Percentiles rank a stretch among this genome's conserved stretches.
Evolutionary conservation across 2,329 filamentous ascomycete genomes (phyloP).

Genomic region (Dryadomyces sulphureus): DNA sequence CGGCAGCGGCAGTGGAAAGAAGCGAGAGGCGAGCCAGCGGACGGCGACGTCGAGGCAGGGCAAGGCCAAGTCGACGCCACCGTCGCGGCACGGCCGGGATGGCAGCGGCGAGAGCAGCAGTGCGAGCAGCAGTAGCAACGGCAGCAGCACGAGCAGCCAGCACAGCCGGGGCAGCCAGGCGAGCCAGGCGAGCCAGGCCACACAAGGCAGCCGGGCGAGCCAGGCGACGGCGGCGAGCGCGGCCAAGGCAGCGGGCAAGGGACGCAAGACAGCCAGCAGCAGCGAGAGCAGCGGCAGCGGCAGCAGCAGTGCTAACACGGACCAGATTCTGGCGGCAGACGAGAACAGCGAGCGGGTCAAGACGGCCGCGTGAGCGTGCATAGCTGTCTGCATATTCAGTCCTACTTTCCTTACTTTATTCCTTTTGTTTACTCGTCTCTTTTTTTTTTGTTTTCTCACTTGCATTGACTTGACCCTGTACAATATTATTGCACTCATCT

Average conservation of each 20-base stretch:
- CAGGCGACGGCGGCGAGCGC: background rate
- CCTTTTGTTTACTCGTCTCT: background rate
- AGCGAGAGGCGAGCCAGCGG: background rate
- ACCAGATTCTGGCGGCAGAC: conserved; percentile 8
- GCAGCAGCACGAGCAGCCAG: background rate
- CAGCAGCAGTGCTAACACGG: conserved; percentile 7
- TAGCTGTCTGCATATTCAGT: background rate
- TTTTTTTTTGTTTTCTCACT: background rate
- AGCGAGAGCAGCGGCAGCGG: conserved; percentile 5
- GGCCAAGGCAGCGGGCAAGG: background rate
- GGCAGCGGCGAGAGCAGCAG: background rate
- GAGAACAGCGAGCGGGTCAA: background rate
- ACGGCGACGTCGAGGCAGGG: background rate
- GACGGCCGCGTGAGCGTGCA: background rate
- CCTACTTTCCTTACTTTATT: background rate
- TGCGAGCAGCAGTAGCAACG: background rate
- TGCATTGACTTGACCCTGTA: background rate
- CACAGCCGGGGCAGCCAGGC: background rate
- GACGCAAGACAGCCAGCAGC: background rate
- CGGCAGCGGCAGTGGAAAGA: background rate
- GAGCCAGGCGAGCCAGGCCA: background rate
- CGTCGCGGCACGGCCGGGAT: background rate
- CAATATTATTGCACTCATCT: background rate
- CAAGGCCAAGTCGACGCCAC: background rate
- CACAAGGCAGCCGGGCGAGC: background rate